Percentiles rank a stretch among this genome's conserved stretches.
Evolutionary conservation across 1,284 basidiomycete species (phyloP).

Genomic region (Cryptococcus sp.): DNA sequence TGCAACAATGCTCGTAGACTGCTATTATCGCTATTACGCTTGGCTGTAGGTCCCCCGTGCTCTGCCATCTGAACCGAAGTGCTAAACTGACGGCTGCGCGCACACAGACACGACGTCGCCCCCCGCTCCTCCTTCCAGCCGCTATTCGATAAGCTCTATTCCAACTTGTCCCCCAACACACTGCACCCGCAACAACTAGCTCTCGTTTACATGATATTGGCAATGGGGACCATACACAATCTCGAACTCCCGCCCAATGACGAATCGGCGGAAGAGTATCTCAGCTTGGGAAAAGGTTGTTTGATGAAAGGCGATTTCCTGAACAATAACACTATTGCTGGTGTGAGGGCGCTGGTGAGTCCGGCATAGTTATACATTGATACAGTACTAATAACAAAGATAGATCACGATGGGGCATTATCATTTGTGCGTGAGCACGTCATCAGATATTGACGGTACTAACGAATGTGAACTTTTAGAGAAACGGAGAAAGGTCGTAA

Average conservation of each 20-base stretch:
- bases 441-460: background rate
- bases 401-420: slow-evolving; percentile 34
- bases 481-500: slow-evolving; percentile 39
- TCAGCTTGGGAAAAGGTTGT: slow-evolving; percentile 35
- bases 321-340: slow-evolving; percentile 40
- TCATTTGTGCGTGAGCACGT: slow-evolving; percentile 12
- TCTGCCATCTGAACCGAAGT: background rate
- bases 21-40: slow-evolving; percentile 37
- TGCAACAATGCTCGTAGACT: slow-evolving; percentile 32
- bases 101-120: slow-evolving; percentile 31
- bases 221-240: slow-evolving; percentile 44
- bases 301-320: slow-evolving; percentile 43
- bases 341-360: slow-evolving; percentile 33
- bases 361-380: too few species aligned
- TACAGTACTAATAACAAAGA: background rate
- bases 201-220: slow-evolving; percentile 40
- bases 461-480: background rate
- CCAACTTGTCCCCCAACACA: background rate
- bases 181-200: slow-evolving; percentile 41
- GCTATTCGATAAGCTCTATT: slow-evolving; percentile 30
- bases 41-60: slow-evolving; percentile 32
- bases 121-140: slow-evolving; percentile 32
- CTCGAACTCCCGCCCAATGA: slow-evolving; percentile 44
- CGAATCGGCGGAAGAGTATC: slow-evolving; percentile 37
- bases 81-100: background rate